These are phyloP conservation scores for Podospora pseudoanserina DNA, from an alignment of 495 filamentous ascomycete species.

Conservation along the genomic window DNA sequence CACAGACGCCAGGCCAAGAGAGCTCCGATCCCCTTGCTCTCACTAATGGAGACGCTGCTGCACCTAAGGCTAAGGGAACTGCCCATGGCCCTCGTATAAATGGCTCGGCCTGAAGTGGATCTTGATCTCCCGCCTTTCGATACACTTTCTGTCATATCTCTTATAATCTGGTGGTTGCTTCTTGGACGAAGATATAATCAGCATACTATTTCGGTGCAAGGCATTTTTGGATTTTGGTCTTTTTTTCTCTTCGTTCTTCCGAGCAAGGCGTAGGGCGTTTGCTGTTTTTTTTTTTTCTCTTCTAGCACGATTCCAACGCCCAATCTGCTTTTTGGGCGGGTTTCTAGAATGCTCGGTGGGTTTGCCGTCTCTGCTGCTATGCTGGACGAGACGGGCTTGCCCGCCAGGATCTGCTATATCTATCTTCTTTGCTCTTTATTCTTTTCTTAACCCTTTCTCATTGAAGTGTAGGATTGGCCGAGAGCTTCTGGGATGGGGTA, in stretches of 20 bases:
- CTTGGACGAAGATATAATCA: not conserved
- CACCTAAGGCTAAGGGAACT: slow-evolving; percentile 16
- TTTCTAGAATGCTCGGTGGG: not conserved
- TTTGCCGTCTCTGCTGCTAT: too few species aligned
- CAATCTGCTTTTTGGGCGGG: not conserved
- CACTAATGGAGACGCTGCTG: not conserved
- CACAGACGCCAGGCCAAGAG: slow-evolving; percentile 16
- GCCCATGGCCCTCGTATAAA: not conserved
- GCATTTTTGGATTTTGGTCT: not conserved
- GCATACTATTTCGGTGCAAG: not conserved
- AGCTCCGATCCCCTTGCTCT: slow-evolving; percentile 11
- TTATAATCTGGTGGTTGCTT: not conserved
- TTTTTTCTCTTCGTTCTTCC: not conserved
- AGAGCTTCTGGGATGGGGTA: too few species aligned
- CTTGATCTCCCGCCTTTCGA: not conserved
- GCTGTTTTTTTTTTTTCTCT: not conserved
- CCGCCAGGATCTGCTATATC: too few species aligned
- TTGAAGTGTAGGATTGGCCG: too few species aligned
- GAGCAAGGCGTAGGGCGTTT: not conserved
- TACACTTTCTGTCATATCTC: not conserved
- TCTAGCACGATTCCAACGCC: not conserved
- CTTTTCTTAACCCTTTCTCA: too few species aligned
- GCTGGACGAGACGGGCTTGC: too few species aligned
- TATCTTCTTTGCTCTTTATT: too few species aligned
- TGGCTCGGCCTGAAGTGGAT: not conserved